Base-by-base conservation (phyloP, 1,284 basidiomycete genomes). In the Clitocybe nebularis region DNA sequence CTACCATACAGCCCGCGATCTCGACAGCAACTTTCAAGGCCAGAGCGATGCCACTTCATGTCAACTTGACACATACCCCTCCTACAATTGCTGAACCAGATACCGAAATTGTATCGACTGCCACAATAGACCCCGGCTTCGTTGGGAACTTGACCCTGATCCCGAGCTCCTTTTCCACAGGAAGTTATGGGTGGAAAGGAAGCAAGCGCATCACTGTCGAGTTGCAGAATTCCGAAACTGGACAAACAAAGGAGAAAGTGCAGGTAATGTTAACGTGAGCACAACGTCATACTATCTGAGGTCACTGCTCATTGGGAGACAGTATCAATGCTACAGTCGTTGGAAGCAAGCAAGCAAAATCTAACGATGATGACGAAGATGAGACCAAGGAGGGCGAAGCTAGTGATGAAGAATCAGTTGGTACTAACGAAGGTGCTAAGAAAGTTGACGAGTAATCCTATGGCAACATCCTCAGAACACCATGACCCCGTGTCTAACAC, bases 111-210 rank as follows among this genome's bases (percentile, higher is more conserved):
- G 59, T 54, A 0, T 54, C 64, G 14, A 52, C 62, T 11, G 58
- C 69, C 5, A 56, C 65, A 4, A 61, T 59, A 7, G 86, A 88
- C 59, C 68, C 77, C 28, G 84, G 82, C 8, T 71, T 75, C 56
- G 67, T 89, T 48, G 77, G 77, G n/a, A 71, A 65, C 32, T 58
- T 79, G 16, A 72, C 74, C 0, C 67, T 88, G 10, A 50, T 72
- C 2, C 77, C 86, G 1, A 72, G 62, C 43, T 68, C 72, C 30
- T 88, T 89, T 61, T 56, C 67, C 13, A 87, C 85, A 0, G 84
- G 85, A 11, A 85, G 82, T 56, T 87, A 84, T 59, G 86, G 87
- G 4, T 89, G 86, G 86, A 89, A 88, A 57, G 86, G 82, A 4
- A 77, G 62, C 58, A 84, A 82, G 61, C 73, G 79, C 20, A 62